Evolutionary conservation across 345 rosid species (phyloP).

Genomic region (Hypericum androsaemum): DNA sequence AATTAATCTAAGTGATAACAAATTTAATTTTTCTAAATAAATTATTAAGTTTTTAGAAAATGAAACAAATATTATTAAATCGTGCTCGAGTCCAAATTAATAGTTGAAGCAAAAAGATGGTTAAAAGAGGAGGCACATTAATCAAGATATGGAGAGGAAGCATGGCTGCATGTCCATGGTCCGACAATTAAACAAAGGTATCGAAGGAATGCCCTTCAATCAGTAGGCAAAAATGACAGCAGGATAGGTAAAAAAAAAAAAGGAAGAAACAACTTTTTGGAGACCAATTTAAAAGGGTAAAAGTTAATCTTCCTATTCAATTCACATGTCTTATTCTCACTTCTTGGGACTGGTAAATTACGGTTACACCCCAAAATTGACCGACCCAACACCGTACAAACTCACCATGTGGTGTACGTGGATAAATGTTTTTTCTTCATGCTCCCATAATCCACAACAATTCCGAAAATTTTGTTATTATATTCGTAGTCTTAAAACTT

Average conservation of each 20-base stretch:
- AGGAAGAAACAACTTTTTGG: too few species aligned
- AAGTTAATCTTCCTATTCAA: neutral
- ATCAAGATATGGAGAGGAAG: slow-evolving; percentile 28
- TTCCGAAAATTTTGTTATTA: too few species aligned
- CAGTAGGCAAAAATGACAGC: slow-evolving; percentile 24
- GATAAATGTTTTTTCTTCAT: slow-evolving; percentile 9
- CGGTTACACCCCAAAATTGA: slow-evolving; percentile 4
- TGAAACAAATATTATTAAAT: too few species aligned
- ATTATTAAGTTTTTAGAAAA: too few species aligned
- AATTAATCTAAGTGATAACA: too few species aligned
- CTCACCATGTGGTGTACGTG: slow-evolving; percentile 26
- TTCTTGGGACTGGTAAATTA: too few species aligned
- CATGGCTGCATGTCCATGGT: slow-evolving; percentile 32
- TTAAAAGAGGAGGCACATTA: slow-evolving; percentile 20
- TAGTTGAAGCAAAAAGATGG: too few species aligned
- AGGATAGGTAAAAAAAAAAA: slow-evolving; percentile 2
- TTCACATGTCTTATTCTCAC: slow-evolving; percentile 1
- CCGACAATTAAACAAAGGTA: slow-evolving; percentile 49
- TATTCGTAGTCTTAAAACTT: too few species aligned
- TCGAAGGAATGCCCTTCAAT: slow-evolving; percentile 38
- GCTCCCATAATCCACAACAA: too few species aligned
- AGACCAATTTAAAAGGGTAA: neutral
- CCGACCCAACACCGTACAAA: slow-evolving; percentile 14
- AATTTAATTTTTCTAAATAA: too few species aligned
- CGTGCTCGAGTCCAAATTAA: too few species aligned